phyloP scores from a whole-genome alignment of 257 asterid genomes.

The Gardenia jasminoides region DNA sequence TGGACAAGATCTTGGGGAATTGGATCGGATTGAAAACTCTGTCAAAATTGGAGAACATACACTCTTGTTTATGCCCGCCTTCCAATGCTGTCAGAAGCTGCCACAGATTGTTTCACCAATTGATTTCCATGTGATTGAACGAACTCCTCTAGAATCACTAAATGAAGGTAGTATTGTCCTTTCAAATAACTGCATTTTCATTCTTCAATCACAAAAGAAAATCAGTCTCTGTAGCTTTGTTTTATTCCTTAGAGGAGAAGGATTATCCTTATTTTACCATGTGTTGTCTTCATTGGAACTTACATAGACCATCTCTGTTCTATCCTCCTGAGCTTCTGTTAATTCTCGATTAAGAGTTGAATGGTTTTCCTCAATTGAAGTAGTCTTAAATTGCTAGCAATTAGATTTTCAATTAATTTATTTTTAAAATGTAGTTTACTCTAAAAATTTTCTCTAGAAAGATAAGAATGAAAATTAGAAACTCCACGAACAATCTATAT shows the following conservation, averaged over 20 bases:
- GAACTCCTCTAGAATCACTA: slow-evolving; percentile 68
- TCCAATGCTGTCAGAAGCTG: slow-evolving; percentile 50
- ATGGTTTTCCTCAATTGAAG: not conserved
- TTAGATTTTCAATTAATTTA: not conserved
- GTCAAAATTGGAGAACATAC: slow-evolving; percentile 71
- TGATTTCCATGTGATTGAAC: slow-evolving; percentile 67
- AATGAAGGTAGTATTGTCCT: slow-evolving; percentile 61
- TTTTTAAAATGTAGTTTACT: not conserved
- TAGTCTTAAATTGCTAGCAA: not conserved
- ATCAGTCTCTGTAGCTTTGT: not conserved
- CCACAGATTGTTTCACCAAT: slow-evolving; percentile 55
- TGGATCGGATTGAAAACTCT: slow-evolving; percentile 65
- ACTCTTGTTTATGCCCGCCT: slow-evolving; percentile 80
- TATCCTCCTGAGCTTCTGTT: not conserved
- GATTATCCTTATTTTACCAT: not conserved
- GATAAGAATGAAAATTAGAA: not conserved
- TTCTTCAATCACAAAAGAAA: not conserved
- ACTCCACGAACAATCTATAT: not conserved
- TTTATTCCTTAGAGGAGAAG: not conserved
- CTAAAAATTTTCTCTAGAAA: not conserved
- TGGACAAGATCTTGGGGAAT: slow-evolving; percentile 42
- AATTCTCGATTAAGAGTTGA: not conserved
- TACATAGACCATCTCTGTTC: not conserved
- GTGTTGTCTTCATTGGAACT: slow-evolving; percentile 1
- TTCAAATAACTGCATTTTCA: slow-evolving; percentile 1